Percentiles rank a stretch among this genome's conserved stretches.
phyloP scores from a whole-genome alignment of 371 early-diverging fungal genomes.

The Mucor saturninus region DNA sequence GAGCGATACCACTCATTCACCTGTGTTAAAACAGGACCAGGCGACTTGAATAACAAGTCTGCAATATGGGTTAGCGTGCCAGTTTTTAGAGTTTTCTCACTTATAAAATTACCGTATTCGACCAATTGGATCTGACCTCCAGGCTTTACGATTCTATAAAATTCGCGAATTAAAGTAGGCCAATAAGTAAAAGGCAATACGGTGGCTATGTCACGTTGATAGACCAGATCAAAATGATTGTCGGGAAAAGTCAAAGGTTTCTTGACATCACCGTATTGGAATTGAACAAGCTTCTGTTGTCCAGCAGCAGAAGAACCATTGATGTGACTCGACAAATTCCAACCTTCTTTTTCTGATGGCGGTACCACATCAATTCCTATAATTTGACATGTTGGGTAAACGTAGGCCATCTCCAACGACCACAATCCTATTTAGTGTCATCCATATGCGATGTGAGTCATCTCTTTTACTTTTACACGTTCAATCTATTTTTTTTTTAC shows the following conservation, averaged over 20 bases:
- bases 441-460: not conserved
- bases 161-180: constrained; percentile 44
- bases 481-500: constrained; percentile 1
- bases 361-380: constrained; percentile 42
- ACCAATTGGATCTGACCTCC: constrained; percentile 60
- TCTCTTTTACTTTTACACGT: not conserved
- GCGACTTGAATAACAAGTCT: constrained; percentile 41
- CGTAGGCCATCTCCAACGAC: constrained; percentile 65
- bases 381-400: constrained; percentile 40
- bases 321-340: constrained; percentile 9
- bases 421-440: constrained; percentile 43
- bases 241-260: constrained; percentile 39
- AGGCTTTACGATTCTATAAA: constrained; percentile 50
- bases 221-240: constrained; percentile 64
- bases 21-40: constrained; percentile 41
- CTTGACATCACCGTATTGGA: constrained; percentile 37
- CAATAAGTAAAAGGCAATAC: constrained; percentile 49
- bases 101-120: constrained; percentile 49
- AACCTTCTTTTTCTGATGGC: constrained; percentile 26
- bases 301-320: constrained; percentile 5
- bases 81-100: too few species aligned
- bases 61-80: too few species aligned
- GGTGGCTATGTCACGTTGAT: constrained; percentile 59
- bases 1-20: constrained; percentile 46
- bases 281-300: constrained; percentile 20